Base-by-base conservation (phyloP, 169 alveolate species). In the Cryptosporidium sp. region DNA sequence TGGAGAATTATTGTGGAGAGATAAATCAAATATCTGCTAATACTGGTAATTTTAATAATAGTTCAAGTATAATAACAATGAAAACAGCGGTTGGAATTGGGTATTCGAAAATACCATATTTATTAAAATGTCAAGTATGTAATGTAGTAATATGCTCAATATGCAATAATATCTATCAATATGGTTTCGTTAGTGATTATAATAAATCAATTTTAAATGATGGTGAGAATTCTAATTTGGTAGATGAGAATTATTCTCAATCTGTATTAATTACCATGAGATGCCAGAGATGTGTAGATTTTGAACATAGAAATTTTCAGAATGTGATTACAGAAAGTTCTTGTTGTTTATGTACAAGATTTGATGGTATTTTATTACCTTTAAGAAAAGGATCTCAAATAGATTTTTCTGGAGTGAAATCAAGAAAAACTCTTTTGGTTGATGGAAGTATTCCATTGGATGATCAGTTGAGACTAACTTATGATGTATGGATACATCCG, bases 271-370 rank as follows among this genome's bases (percentile, higher is more conserved):
- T 33, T 6, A 12, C 18, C 0, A 55, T 55, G 39, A 80, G 3
- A 21, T 80, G 89, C 29, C 50, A 62, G 23, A 59, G 89, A 21
- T 80, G 89, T 50, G 7, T 41, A 2, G 41, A 26, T 62, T 80
- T 62, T 65, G 52, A 33, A 50, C 14, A 29, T 0, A 80, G 39
- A 14, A 21, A 45, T 3, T 62, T 43, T 23, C n/a, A 43, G 31
- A 65, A 65, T 16, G 75, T 80, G 39, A n/a, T 37, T 21, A 26
- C 41, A 5, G 80, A 80, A 3, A 48, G 89, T 33, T 62, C 80
- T 18, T 80, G 89, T 29, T 80, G 89, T 39, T 50, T 80, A 29
- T 80, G 89, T 29, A 37, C 69, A n/a, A 80, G 89, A 62, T 80
- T 80, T 33, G 89, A 80, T 65, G 74, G 68, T 29, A 26, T 80